A percentile compares a stretch with the other conserved stretches of the same genome.
These are phyloP conservation scores for Agrocybe pediades DNA, from an alignment of 768 basidiomycete species.

Conservation along the genomic window DNA sequence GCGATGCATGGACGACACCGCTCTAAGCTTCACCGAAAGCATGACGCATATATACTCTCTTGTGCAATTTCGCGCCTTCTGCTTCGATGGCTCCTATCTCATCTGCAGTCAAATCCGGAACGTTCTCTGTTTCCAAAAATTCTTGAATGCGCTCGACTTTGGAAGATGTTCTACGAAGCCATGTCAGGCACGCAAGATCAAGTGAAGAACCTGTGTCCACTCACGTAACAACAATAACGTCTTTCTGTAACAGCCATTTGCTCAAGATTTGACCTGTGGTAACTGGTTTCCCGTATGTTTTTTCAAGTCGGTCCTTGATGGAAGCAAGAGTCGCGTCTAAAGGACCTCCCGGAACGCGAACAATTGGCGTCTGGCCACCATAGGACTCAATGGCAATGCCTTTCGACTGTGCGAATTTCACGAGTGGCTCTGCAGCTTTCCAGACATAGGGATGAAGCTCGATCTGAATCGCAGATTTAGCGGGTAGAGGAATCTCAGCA, in stretches of 20 bases:
- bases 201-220: conserved; percentile 16
- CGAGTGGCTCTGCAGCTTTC: conserved; percentile 54
- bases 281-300: conserved; percentile 39
- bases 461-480: conserved; percentile 42
- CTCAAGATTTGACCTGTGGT: conserved; percentile 65
- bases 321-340: conserved; percentile 54
- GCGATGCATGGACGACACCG: not conserved
- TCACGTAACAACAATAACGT: conserved; percentile 66
- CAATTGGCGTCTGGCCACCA: conserved; percentile 53
- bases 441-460: conserved; percentile 74
- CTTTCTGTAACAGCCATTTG: conserved; percentile 69
- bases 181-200: not conserved
- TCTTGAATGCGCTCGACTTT: conserved; percentile 49
- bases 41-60: conserved; percentile 41
- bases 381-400: conserved; percentile 71
- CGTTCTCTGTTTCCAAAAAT: conserved; percentile 36
- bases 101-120: conserved; percentile 56
- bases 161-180: conserved; percentile 42
- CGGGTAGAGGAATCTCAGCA: not conserved
- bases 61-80: conserved; percentile 50
- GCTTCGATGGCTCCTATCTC: conserved; percentile 65
- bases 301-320: conserved; percentile 53
- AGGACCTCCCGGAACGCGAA: conserved; percentile 51
- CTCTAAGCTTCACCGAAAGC: conserved; percentile 27
- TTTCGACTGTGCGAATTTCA: conserved; percentile 54